A percentile compares a stretch with the other conserved stretches of the same genome.
These are phyloP conservation scores for Umbelopsis sp. DNA, from an alignment of 192 early-diverging fungal species.

Conservation along the genomic window DNA sequence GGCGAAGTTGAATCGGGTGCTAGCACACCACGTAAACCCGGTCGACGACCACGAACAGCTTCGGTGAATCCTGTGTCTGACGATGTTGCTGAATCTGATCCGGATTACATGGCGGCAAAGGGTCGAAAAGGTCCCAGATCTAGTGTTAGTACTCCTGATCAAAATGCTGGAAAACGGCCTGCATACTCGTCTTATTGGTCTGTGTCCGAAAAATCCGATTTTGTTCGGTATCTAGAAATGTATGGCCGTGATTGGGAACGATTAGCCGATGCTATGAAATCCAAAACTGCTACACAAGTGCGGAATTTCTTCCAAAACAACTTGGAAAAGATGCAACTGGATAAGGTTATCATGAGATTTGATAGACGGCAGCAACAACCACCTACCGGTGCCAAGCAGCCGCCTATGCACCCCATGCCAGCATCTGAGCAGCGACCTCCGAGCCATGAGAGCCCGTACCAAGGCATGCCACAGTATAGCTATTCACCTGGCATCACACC, in stretches of 20 bases:
- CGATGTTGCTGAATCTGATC: slow-evolving; percentile 1
- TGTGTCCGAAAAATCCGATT: slow-evolving; percentile 75
- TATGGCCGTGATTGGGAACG: slow-evolving; percentile 81
- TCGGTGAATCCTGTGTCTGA: neutral
- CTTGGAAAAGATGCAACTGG: slow-evolving; percentile 39
- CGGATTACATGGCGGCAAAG: neutral
- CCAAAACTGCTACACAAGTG: slow-evolving; percentile 83
- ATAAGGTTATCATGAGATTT: slow-evolving; percentile 26
- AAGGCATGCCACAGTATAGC: neutral
- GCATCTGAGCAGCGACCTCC: neutral
- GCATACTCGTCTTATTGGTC: slow-evolving; percentile 88
- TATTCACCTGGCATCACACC: neutral
- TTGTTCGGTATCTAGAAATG: slow-evolving; percentile 59
- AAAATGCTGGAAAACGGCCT: slow-evolving; percentile 23
- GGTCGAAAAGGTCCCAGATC: neutral
- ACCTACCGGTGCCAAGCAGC: neutral
- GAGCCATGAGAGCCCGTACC: neutral
- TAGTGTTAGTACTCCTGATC: neutral
- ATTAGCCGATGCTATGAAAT: slow-evolving; percentile 70
- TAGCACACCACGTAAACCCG: slow-evolving; percentile 20
- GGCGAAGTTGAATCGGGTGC: slow-evolving; percentile 5
- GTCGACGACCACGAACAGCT: slow-evolving; percentile 5
- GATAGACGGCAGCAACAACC: slow-evolving; percentile 11
- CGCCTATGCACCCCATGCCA: slow-evolving; percentile 3
- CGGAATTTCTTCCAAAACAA: slow-evolving; percentile 81